These are phyloP conservation scores for Ceratocystis variospora DNA, from an alignment of 2,329 filamentous ascomycete genomes.

Conservation along the genomic window DNA sequence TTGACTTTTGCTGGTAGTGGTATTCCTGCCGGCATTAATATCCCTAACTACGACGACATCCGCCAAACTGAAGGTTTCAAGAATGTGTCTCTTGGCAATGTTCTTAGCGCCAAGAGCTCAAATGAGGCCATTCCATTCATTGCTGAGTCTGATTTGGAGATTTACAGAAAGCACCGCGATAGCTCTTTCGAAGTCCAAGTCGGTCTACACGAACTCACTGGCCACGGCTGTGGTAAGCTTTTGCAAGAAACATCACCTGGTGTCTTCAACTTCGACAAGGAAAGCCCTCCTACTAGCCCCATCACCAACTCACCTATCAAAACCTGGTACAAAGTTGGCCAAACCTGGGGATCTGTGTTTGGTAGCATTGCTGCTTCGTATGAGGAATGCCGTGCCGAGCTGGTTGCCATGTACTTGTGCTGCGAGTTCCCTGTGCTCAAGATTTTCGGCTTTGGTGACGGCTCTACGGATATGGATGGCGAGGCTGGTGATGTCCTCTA, in stretches of 20 bases:
- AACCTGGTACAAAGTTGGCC: conserved; percentile 86
- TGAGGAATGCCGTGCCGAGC: conserved; percentile 75
- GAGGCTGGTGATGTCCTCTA: conserved; percentile 81
- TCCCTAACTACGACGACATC: conserved; percentile 62
- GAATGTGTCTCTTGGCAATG: conserved; percentile 86
- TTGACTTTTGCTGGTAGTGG: conserved; percentile 57
- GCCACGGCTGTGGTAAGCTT: conserved; percentile 86
- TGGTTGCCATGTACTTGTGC: conserved; percentile 79
- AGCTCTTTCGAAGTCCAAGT: conserved; percentile 90
- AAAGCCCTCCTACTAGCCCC: conserved; percentile 69
- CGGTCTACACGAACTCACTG: conserved; percentile 73
- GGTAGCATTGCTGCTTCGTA: conserved; percentile 76
- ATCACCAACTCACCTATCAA: conserved; percentile 59
- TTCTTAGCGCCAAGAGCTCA: conserved; percentile 78
- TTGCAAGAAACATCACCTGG: conserved; percentile 77
- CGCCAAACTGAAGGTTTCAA: conserved; percentile 79
- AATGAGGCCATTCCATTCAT: conserved; percentile 92
- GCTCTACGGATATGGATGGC: conserved; percentile 54
- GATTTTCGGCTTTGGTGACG: conserved; percentile 84
- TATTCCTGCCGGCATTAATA: conserved; percentile 55
- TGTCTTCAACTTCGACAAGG: conserved; percentile 73
- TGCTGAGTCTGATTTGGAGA: conserved; percentile 55
- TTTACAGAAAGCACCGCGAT: conserved; percentile 75
- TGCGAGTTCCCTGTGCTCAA: conserved; percentile 81
- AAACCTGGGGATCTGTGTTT: conserved; percentile 91